phyloP scores from a whole-genome alignment of 1,139 yeast species.

The Debaryomyces robertsiae region DNA sequence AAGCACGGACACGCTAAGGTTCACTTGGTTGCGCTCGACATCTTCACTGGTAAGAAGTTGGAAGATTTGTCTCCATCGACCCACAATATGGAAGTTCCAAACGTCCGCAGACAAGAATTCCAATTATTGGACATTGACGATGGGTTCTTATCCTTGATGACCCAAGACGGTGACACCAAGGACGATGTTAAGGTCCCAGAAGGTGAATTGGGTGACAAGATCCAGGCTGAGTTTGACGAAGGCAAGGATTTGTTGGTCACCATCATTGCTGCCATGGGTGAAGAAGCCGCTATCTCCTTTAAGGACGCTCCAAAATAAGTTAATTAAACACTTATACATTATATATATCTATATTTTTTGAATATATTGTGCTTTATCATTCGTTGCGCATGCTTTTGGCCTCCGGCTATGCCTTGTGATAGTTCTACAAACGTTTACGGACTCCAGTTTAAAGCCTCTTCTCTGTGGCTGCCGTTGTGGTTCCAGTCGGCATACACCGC shows the following conservation, averaged over 20 bases:
- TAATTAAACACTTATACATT: conserved; percentile 9
- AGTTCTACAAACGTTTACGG: too few species aligned
- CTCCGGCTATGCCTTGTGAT: too few species aligned
- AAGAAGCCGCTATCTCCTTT: conserved; percentile 97
- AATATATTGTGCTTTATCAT: conserved; percentile 1
- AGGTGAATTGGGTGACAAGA: conserved; percentile 92
- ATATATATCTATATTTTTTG: conserved; percentile 1
- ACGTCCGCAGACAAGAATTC: conserved; percentile 92
- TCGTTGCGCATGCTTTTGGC: background rate
- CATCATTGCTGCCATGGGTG: conserved; percentile 97
- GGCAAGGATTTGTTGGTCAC: conserved; percentile 98
- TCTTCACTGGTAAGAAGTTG: conserved; percentile 98
- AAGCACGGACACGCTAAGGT: conserved; percentile 99
- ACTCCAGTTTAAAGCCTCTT: too few species aligned
- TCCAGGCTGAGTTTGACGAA: conserved; percentile 91
- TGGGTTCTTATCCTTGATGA: conserved; percentile 96
- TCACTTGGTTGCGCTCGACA: conserved; percentile 97
- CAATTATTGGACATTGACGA: conserved; percentile 98
- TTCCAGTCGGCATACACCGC: too few species aligned
- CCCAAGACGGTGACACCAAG: conserved; percentile 96
- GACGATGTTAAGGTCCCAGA: conserved; percentile 99
- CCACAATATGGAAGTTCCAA: conserved; percentile 99
- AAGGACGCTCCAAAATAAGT: conserved; percentile 89
- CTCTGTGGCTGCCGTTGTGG: too few species aligned
- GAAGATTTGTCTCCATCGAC: conserved; percentile 99